A percentile compares a stretch with the other conserved stretches of the same genome.
These are phyloP conservation scores for Coffea canephora DNA, from an alignment of 257 asterid genomes.

Conservation along the genomic window DNA sequence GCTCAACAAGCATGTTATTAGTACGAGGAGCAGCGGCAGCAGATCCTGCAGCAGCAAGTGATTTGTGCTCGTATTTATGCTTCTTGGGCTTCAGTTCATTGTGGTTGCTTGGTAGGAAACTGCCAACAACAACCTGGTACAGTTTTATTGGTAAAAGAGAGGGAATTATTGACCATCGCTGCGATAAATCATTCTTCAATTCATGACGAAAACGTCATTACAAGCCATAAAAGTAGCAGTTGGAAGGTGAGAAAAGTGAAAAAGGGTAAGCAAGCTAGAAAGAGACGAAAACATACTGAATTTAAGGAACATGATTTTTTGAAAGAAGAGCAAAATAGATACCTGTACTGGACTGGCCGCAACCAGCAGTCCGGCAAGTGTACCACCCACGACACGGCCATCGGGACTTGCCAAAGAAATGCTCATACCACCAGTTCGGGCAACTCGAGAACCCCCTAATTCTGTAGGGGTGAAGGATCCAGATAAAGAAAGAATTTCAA, in stretches of 20 bases:
- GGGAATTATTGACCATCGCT: background rate
- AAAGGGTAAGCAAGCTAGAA: background rate
- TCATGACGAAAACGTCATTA: background rate
- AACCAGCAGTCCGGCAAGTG: constrained; percentile 60
- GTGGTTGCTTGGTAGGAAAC: constrained; percentile 62
- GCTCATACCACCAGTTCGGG: constrained; percentile 69
- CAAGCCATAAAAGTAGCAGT: background rate
- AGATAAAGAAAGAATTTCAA: constrained; percentile 59
- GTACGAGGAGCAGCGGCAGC: constrained; percentile 27
- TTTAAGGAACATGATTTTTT: background rate
- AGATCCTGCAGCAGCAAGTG: constrained; percentile 25
- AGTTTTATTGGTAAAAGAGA: constrained; percentile 3
- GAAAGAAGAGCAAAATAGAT: background rate
- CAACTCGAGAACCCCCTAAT: constrained; percentile 42
- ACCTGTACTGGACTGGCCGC: constrained; percentile 87
- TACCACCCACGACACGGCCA: constrained; percentile 81
- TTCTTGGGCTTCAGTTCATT: constrained; percentile 62
- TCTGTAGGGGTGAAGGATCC: constrained; percentile 83
- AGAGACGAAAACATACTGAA: background rate
- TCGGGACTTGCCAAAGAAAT: constrained; percentile 75
- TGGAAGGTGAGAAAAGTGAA: background rate
- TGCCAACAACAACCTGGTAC: constrained; percentile 68
- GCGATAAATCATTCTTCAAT: background rate
- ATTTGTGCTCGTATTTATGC: constrained; percentile 37
- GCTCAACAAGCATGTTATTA: constrained; percentile 32